phyloP scores from a whole-genome alignment of 805 yeast species.

The Grigorovia yakushimaensis region DNA sequence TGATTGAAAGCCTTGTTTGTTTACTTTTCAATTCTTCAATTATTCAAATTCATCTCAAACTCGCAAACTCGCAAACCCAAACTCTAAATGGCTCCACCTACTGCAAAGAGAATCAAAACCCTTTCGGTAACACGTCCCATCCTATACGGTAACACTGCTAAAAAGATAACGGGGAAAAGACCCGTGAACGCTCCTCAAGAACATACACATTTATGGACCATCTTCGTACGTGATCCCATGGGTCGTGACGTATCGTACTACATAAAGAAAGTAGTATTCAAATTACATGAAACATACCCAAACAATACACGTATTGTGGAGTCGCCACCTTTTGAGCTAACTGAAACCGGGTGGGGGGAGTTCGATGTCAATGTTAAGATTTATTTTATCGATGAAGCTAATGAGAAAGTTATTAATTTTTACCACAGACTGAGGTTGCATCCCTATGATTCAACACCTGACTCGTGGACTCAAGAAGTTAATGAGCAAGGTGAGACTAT shows the following conservation, averaged over 20 bases:
- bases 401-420: slow-evolving; percentile 76
- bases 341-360: slow-evolving; percentile 99
- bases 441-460: slow-evolving; percentile 46
- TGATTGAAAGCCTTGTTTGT: slow-evolving; percentile 36
- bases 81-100: slow-evolving; percentile 15
- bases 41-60: background rate
- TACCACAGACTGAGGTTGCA: slow-evolving; percentile 88
- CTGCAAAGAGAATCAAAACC: slow-evolving; percentile 34
- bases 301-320: slow-evolving; percentile 82
- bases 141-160: slow-evolving; percentile 71
- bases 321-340: slow-evolving; percentile 84
- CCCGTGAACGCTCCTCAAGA: slow-evolving; percentile 65
- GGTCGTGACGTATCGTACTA: slow-evolving; percentile 72
- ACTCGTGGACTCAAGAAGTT: slow-evolving; percentile 14
- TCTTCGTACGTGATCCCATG: slow-evolving; percentile 72
- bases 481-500: slow-evolving; percentile 14
- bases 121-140: slow-evolving; percentile 70
- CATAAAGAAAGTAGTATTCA: slow-evolving; percentile 85
- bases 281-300: slow-evolving; percentile 88
- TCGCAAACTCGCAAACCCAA: background rate
- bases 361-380: slow-evolving; percentile 86
- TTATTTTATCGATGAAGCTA: slow-evolving; percentile 76
- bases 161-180: slow-evolving; percentile 48
- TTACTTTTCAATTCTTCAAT: background rate
- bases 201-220: slow-evolving; percentile 94